A percentile compares a stretch with the other conserved stretches of the same genome.
Conservation (phyloP, 148 eudicot genomes). For the Vaccinium vitisidaea region DNA sequence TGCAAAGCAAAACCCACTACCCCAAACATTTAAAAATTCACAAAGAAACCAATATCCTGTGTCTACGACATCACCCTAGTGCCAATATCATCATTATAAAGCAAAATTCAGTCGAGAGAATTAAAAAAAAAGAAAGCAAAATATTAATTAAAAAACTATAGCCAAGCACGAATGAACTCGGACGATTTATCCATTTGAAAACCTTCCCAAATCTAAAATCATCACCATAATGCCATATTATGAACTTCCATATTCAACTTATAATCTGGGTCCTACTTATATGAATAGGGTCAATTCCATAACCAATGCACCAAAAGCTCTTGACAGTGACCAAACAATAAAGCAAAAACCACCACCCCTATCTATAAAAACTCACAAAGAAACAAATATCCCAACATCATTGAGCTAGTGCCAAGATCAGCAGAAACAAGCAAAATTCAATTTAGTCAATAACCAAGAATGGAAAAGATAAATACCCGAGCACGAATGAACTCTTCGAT, state of each 20-base stretch:
- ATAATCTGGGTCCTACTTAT: neutral
- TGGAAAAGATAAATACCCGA: constrained; percentile 37
- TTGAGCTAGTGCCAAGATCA: neutral
- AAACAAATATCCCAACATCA: neutral
- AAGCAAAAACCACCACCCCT: neutral
- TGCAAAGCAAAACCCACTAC: neutral
- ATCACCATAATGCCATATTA: neutral
- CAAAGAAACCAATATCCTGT: neutral
- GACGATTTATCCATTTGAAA: constrained; percentile 64
- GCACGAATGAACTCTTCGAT: constrained; percentile 90
- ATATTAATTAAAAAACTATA: neutral
- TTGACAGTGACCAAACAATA: neutral
- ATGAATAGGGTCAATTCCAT: neutral
- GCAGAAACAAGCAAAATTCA: neutral
- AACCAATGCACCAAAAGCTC: neutral
- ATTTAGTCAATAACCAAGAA: neutral
- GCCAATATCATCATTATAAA: neutral
- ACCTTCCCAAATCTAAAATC: constrained; percentile 40
- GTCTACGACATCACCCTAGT: neutral
- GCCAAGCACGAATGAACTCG: constrained; percentile 82
- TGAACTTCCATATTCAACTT: neutral
- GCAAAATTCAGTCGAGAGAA: neutral
- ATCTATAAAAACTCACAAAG: neutral
- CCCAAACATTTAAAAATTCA: neutral
- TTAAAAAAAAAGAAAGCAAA: neutral